A percentile compares a stretch with the other conserved stretches of the same genome.
phyloP scores from a whole-genome alignment of 2,329 filamentous ascomycete species.

The Ceratocystis diversiconidia region DNA sequence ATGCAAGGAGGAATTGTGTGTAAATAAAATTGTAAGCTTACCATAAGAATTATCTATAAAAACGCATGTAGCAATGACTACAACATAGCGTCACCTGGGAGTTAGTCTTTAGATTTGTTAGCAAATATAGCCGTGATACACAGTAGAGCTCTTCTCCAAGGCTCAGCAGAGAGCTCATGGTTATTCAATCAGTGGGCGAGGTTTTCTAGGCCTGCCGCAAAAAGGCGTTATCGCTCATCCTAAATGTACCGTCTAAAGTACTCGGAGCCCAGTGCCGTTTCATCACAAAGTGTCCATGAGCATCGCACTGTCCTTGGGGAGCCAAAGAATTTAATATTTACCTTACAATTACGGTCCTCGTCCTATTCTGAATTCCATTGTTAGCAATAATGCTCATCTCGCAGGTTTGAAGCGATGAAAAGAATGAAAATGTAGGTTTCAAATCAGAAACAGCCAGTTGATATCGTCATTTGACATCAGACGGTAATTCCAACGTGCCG shows the following conservation, averaged over 20 bases:
- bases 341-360: constrained; percentile 10
- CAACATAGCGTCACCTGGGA: background rate
- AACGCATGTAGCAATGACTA: background rate
- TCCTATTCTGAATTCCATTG: constrained; percentile 20
- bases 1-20: constrained; percentile 18
- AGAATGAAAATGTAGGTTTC: constrained; percentile 10
- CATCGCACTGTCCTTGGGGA: background rate
- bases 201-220: constrained; percentile 99
- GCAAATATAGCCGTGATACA: background rate
- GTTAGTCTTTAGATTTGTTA: constrained; percentile 1
- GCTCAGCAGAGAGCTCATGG: background rate
- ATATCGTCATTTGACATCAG: constrained; percentile 67
- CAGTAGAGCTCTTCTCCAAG: background rate
- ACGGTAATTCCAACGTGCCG: constrained; percentile 87
- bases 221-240: constrained; percentile 74
- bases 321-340: constrained; percentile 18
- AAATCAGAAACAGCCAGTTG: constrained; percentile 74
- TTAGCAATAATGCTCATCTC: constrained; percentile 24
- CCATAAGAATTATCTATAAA: constrained; percentile 1
- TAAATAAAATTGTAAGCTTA: constrained; percentile 9
- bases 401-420: background rate
- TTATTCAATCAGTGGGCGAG: constrained; percentile 73
- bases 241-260: constrained; percentile 28
- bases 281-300: constrained; percentile 45
- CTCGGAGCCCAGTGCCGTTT: constrained; percentile 97